These are phyloP conservation scores for Fusarium nanum DNA, from an alignment of 2,329 filamentous ascomycete genomes.

Conservation along the genomic window DNA sequence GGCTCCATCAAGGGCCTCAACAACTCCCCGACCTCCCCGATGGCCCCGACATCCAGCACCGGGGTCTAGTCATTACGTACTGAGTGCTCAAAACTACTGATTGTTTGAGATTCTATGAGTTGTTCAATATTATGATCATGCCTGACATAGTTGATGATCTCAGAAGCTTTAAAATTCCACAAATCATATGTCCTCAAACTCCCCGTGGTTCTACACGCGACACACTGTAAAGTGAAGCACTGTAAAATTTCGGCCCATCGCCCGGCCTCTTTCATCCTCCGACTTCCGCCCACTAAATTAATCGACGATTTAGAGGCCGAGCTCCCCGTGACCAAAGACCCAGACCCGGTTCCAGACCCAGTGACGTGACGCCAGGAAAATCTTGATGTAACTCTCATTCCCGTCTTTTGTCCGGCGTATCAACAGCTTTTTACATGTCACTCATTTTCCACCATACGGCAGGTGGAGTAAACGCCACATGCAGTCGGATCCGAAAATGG, in stretches of 20 bases:
- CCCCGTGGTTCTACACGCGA: slow-evolving; percentile 4
- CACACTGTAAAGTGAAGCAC: neutral
- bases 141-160: neutral
- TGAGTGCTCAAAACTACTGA: neutral
- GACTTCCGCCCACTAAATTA: slow-evolving; percentile 33
- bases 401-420: slow-evolving; percentile 24
- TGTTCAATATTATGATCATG: neutral
- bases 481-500: slow-evolving; percentile 3
- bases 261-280: slow-evolving; percentile 23
- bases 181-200: slow-evolving; percentile 2
- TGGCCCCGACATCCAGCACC: slow-evolving; percentile 34
- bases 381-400: slow-evolving; percentile 2
- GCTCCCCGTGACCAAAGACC: slow-evolving; percentile 38
- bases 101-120: neutral
- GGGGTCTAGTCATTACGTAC: slow-evolving; percentile 27
- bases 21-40: slow-evolving; percentile 43
- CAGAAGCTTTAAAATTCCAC: neutral
- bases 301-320: slow-evolving; percentile 10
- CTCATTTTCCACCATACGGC: slow-evolving; percentile 2
- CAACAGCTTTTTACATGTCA: slow-evolving; percentile 10
- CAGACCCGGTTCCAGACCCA: neutral
- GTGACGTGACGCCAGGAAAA: slow-evolving; percentile 29
- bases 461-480: neutral
- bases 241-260: slow-evolving; percentile 22
- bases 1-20: slow-evolving; percentile 24